Evolutionary conservation across 2,329 filamentous ascomycete genomes (phyloP).

Genomic region (Hypoxylon sp.): DNA sequence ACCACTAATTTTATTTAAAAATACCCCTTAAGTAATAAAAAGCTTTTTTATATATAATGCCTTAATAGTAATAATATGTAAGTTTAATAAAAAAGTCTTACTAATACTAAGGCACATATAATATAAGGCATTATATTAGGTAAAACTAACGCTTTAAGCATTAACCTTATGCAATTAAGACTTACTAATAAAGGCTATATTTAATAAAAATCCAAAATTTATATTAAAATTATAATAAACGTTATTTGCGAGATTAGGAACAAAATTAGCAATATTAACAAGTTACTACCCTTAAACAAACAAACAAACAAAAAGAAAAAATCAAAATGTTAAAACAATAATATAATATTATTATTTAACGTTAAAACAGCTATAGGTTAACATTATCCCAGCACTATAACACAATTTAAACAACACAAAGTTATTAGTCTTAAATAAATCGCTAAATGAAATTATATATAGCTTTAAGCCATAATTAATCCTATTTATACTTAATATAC

Average conservation of each 20-base stretch:
- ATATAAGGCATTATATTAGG: background rate
- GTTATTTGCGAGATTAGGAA: background rate
- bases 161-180: background rate
- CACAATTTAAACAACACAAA: background rate
- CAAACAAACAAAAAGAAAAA: background rate
- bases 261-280: background rate
- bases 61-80: background rate
- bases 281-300: background rate
- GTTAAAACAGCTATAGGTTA: background rate
- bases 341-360: background rate
- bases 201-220: background rate
- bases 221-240: background rate
- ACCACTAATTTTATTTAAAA: background rate
- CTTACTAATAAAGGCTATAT: background rate
- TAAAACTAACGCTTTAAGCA: background rate
- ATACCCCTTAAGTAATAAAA: background rate
- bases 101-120: background rate
- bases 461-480: background rate
- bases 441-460: background rate
- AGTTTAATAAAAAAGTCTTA: background rate
- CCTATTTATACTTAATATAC: background rate
- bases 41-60: background rate
- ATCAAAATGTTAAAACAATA: background rate
- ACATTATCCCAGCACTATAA: background rate
- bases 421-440: background rate